Evolutionary conservation across 768 basidiomycete genomes (phyloP), one percentile per base, ranked within the genome.

Genomic region (Boletus rex-veris): DNA sequence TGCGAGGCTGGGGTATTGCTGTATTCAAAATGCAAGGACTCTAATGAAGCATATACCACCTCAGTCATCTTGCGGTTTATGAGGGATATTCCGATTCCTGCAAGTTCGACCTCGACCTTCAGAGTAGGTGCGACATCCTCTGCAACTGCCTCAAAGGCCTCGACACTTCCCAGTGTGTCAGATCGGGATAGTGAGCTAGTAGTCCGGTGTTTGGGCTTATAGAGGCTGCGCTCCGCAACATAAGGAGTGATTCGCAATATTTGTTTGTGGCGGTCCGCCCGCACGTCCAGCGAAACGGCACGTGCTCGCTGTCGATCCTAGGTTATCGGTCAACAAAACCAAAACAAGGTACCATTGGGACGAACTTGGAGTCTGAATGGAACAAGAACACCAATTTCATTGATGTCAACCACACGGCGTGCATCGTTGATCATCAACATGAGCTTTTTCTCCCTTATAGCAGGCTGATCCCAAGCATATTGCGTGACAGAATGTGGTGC

Each of bases 391-490:
- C 97, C 97, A 19, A 99, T 98, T 70, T 98, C 97, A 85, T 96
- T 86, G 55, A 96, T 86, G 66, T 98, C 96, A 47, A 98, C 75
- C 19, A 77, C 69, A 28, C 91, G 81, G 11, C 80, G 81, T 49
- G 80, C 72, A 21, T 80, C 79, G 40, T 84, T 85, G 45, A 85
- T 77, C 10, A 69, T 67, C 19, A 99, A 74, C 35, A 83, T 68
- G 24, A 99, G 75, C 58, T 83, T 85, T 73, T 96, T 98, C 60
- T 88, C 85, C 43, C 76, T 75, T 1, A 86, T 85, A 3, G 93
- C 90, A 7, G 97, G 97, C 54, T 79, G 83, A 65, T 99, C 97
- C 96, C 96, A 99, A 5, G 94, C 89, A 66, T 98, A 99, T 31
- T 81, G 74, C 42, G 80, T 67, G 15, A 73, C 77, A 4, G 80